A percentile compares a stretch with the other conserved stretches of the same genome.
These are phyloP conservation scores for Thielaviopsis ethacetica DNA, from an alignment of 2,329 filamentous ascomycete genomes.

Conservation along the genomic window DNA sequence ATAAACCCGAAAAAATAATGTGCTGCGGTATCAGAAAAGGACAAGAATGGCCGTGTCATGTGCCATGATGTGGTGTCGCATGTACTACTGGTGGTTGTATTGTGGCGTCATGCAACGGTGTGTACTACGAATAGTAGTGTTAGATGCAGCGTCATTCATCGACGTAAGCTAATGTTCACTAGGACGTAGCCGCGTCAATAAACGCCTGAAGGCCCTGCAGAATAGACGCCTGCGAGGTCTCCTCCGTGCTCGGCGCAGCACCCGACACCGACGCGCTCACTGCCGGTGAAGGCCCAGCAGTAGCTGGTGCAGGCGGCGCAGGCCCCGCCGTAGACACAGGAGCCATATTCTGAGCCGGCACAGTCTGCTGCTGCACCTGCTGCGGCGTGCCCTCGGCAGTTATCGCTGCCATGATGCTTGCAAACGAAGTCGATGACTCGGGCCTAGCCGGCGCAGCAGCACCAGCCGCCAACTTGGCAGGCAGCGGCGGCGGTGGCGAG, in stretches of 20 bases:
- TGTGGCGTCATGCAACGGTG: background rate
- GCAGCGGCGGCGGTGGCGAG: background rate
- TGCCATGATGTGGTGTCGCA: background rate
- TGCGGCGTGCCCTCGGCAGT: background rate
- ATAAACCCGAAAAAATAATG: background rate
- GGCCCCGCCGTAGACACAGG: background rate
- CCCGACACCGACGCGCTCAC: no score
- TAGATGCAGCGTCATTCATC: background rate
- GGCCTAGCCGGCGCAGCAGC: no score
- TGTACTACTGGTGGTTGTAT: background rate
- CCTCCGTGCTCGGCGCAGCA: background rate
- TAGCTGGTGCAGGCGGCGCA: background rate
- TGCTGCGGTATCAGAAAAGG: background rate
- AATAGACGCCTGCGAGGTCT: constrained; percentile 1
- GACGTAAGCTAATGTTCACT: background rate
- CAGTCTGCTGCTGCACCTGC: background rate
- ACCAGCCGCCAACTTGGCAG: background rate
- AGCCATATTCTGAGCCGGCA: background rate
- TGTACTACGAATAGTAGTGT: background rate
- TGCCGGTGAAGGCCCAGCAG: no score
- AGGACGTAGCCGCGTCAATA: constrained; percentile 10
- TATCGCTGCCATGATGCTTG: background rate
- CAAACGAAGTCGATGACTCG: background rate
- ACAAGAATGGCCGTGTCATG: background rate
- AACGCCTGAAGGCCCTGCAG: constrained; percentile 10